Evolutionary conservation across 1,284 basidiomycete species (phyloP), one percentile per base, ranked within the genome.

Genomic region (Gymnopus androsaceus): DNA sequence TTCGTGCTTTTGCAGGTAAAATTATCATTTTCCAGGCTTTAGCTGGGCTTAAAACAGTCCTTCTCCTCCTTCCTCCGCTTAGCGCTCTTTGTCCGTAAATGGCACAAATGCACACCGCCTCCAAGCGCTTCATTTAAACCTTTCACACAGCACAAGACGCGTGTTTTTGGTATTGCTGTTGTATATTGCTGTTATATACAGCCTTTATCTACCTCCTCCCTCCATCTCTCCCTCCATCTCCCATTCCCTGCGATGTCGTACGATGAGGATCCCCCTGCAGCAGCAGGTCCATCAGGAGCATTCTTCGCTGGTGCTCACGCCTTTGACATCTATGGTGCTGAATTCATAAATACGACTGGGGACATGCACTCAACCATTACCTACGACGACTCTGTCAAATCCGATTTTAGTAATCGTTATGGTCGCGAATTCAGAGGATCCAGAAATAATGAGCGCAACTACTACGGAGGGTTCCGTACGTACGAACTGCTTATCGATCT

Each of bases 271-370:
- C 25, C 41, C 25, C 11, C 25, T 42, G n/a, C n/a, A n/a, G n/a
- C n/a, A n/a, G n/a, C n/a, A n/a, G n/a, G n/a, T n/a, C 15, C 11
- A 37, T 37, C 23, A 12, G 48, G 48, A 2, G 33, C 48, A 17
- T 50, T 50, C 36, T 50, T 50, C 36, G 33, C 48, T 25, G 48
- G 48, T 36, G 48, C 48, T n/a, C 25, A 27, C 36, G 8, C 27
- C n/a, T 50, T 50, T 19, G n/a, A 38, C 3, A 50, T 50, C 4
- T 3, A 7, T 1, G 48, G 48, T 19, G 48, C 23, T 19, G 48
- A 50, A 50, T 50, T 38, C n/a, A n/a, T 8, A 5, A 12, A 28
- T 7, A 17, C 36, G n/a, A 25, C 34, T 27, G 33, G 34, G 12
- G 30, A 36, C 36, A n/a, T 50, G 9, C 25, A 50, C 23, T 25